Conservation (phyloP, 208 protist genomes). For the Entamoeba dispar region DNA sequence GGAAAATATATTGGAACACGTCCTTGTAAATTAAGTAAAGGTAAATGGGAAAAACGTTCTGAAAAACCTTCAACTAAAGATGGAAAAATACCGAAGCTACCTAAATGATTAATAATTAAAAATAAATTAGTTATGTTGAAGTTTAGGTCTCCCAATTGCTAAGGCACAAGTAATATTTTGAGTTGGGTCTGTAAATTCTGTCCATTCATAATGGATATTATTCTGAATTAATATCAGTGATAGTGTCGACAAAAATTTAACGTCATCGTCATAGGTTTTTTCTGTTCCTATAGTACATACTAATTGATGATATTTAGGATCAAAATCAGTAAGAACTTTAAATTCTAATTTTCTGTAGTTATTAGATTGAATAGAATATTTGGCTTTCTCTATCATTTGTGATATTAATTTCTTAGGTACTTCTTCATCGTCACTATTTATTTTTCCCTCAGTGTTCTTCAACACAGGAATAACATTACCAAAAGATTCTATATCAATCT, state of each 20-base stretch:
- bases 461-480: neutral
- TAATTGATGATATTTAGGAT: neutral
- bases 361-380: neutral
- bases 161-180: neutral
- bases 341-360: neutral
- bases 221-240: neutral
- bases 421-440: neutral
- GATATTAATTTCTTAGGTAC: neutral
- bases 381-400: neutral
- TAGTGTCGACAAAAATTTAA: neutral
- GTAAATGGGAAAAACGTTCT: neutral
- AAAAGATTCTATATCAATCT: neutral
- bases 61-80: neutral
- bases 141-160: neutral
- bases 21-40: neutral
- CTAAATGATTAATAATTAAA: neutral
- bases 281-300: neutral
- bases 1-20: constrained; percentile 22
- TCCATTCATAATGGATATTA: neutral
- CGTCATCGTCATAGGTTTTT: neutral
- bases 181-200: neutral
- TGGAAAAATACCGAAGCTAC: too few species aligned
- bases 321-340: neutral
- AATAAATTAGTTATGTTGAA: neutral
- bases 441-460: neutral